Base-by-base conservation (phyloP, 805 yeast genomes). In the Teunomyces aglyptinius region DNA sequence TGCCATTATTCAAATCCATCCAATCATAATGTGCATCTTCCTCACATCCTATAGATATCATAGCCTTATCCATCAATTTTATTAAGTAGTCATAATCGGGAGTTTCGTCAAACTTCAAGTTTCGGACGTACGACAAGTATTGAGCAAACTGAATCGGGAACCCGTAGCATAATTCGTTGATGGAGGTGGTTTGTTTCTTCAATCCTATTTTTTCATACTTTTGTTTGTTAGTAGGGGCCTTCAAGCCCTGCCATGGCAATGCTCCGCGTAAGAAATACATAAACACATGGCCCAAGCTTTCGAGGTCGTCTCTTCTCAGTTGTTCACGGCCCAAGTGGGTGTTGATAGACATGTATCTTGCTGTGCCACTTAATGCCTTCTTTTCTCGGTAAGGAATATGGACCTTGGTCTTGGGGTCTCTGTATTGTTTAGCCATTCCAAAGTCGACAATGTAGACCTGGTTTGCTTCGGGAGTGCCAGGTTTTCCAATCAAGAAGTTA, bases 301-400 rank as follows among this genome's bases (percentile, higher is more conserved):
- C 99, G 61, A 94, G 78, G 69, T 94, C 99, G 63, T 94, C 99
- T 59, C 99, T 80, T 64, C 99, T 84, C 59, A 89, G 83, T 73
- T 94, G 99, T 68, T 94, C 99, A 59, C 97, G 82, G 41, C 99
- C 99, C 59, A 94, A 73, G 69, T 94, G 99, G 7, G 99, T 94
- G 71, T 94, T 94, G 55, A 94, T 91, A 26, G 96, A 86, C 97
- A 94, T 94, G 71, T 94, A 94, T 59, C 99, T 78, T n/a, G 98
- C 99, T 2, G 99, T 94, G 42, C 99, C 99, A 65, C 96, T 86
- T 53, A 94, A 74, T 4, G 96, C 89, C 70, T 94, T 94, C 67
- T 91, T 89, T 67, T 94, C 99, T 59, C 98, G 79, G 68, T 91
- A 94, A 27, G 99, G 98, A 54, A 94, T 94, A 68, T 94, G 99